Evolutionary conservation across 805 yeast genomes (phyloP).

Genomic region (Ogataea ramenticola): DNA sequence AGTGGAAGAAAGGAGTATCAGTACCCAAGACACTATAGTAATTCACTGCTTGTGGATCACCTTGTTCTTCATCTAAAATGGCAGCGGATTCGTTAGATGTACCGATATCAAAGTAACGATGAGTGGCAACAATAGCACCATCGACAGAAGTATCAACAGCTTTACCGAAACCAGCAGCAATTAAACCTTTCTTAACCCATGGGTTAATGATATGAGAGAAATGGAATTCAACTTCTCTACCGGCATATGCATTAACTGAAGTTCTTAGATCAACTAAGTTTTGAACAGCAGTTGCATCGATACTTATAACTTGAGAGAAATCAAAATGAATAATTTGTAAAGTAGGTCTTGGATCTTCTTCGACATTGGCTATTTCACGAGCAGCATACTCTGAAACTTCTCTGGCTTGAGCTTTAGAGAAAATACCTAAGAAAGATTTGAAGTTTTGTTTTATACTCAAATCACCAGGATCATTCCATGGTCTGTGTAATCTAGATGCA

Average conservation of each 20-base stretch:
- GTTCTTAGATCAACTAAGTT: constrained; percentile 68
- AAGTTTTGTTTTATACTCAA: constrained; percentile 26
- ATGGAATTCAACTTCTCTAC: constrained; percentile 82
- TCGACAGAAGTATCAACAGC: background rate
- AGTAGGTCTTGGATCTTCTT: constrained; percentile 51
- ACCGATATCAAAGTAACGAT: constrained; percentile 4
- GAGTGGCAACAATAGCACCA: constrained; percentile 7
- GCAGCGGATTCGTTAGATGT: background rate
- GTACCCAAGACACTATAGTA: constrained; percentile 38
- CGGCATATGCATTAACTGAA: constrained; percentile 66
- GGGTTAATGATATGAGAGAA: constrained; percentile 79
- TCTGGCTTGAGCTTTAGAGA: background rate
- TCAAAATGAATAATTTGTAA: constrained; percentile 73
- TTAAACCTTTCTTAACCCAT: constrained; percentile 76
- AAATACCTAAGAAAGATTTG: background rate
- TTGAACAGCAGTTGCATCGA: constrained; percentile 78
- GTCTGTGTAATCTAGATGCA: constrained; percentile 50
- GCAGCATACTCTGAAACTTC: constrained; percentile 19
- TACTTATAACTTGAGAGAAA: constrained; percentile 65
- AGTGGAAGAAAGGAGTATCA: constrained; percentile 68
- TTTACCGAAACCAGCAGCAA: constrained; percentile 69
- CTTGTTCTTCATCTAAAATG: constrained; percentile 1
- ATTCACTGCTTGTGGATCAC: background rate
- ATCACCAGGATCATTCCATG: constrained; percentile 90
- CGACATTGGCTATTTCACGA: constrained; percentile 6